phyloP scores from a whole-genome alignment of 2,329 filamentous ascomycete genomes.

The Pseudogymnoascus sp. region DNA sequence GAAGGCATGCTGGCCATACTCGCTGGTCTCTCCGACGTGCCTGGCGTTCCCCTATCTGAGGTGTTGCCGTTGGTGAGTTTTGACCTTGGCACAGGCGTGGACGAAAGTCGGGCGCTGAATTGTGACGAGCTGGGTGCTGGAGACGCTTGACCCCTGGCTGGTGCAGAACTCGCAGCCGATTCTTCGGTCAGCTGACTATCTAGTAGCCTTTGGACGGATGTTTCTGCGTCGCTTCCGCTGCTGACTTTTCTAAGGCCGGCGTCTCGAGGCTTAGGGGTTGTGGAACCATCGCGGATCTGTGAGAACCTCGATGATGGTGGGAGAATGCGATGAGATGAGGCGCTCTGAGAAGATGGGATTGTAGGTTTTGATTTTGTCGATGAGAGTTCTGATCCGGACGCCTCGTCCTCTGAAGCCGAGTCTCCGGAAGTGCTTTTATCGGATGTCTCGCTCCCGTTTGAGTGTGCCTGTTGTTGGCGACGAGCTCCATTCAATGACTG shows the following conservation, averaged over 20 bases:
- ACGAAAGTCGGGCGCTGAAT: neutral
- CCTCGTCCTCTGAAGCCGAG: neutral
- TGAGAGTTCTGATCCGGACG: neutral
- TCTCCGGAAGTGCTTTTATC: constrained; percentile 1
- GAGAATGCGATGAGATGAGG: neutral
- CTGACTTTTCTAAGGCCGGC: neutral
- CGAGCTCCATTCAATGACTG: neutral
- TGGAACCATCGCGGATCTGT: neutral
- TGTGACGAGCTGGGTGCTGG: neutral
- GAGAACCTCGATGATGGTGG: neutral
- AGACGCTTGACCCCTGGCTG: neutral
- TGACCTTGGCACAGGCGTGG: neutral
- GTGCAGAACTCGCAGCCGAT: neutral
- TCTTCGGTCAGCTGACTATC: constrained; percentile 4
- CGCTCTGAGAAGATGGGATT: neutral
- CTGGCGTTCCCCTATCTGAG: neutral
- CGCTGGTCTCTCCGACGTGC: neutral
- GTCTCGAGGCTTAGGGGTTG: neutral
- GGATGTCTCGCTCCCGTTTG: constrained; percentile 2
- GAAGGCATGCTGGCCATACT: neutral
- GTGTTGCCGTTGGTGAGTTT: neutral
- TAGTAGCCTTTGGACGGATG: neutral
- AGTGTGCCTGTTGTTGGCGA: neutral
- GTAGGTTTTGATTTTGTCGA: neutral
- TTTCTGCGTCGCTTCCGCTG: neutral